Conservation (phyloP, 768 basidiomycete species). For the Serendipita sp. region DNA sequence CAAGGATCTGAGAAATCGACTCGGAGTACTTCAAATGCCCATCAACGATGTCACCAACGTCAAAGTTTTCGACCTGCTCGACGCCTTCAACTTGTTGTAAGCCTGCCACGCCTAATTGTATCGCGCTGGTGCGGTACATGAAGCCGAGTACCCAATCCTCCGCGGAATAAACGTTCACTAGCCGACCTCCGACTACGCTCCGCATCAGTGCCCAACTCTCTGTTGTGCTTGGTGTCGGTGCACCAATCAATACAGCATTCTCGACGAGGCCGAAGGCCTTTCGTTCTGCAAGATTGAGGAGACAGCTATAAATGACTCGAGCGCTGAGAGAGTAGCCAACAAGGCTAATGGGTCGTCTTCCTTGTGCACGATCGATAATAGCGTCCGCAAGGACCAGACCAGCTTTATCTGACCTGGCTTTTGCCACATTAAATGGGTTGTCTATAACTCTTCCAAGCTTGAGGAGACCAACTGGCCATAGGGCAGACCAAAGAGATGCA, state of each 20-base stretch:
- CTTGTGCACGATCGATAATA: conserved; percentile 33
- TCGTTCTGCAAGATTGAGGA: conserved; percentile 28
- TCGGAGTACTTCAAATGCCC: conserved; percentile 29
- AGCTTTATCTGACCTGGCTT: conserved; percentile 34
- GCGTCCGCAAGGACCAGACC: conserved; percentile 39
- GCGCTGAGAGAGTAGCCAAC: conserved; percentile 43
- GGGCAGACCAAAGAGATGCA: conserved; percentile 30
- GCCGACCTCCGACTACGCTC: conserved; percentile 32
- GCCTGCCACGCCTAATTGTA: conserved; percentile 37
- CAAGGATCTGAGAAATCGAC: not conserved
- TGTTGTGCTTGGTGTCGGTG: conserved; percentile 28
- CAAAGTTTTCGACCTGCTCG: conserved; percentile 33
- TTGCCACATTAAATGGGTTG: conserved; percentile 45
- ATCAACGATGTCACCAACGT: conserved; percentile 20
- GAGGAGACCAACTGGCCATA: conserved; percentile 35
- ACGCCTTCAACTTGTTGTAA: conserved; percentile 33
- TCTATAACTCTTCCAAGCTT: conserved; percentile 44
- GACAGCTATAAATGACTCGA: conserved; percentile 35
- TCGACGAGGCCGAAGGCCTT: conserved; percentile 34
- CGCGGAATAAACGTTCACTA: conserved; percentile 38
- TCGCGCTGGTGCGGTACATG: conserved; percentile 30
- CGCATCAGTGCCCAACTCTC: conserved; percentile 31
- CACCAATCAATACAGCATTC: conserved; percentile 40
- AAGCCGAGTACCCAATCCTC: conserved; percentile 41
- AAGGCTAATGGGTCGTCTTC: conserved; percentile 37